Conservation (phyloP, 2,329 filamentous ascomycete genomes). For the Fusarium incarnatum region DNA sequence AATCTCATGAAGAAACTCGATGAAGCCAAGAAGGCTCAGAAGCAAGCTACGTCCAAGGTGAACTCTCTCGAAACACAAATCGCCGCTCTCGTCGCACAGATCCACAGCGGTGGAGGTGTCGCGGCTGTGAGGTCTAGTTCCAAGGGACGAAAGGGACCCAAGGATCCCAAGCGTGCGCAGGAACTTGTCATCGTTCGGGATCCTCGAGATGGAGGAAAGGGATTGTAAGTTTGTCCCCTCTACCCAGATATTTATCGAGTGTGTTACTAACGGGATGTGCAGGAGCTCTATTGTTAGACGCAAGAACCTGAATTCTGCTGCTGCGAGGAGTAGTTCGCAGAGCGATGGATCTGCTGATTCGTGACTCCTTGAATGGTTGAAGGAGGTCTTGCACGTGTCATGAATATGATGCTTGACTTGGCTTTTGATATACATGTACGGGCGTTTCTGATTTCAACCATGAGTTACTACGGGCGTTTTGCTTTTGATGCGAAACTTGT, state of each 20-base stretch:
- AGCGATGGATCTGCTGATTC: constrained; percentile 38
- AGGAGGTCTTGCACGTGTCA: constrained; percentile 4
- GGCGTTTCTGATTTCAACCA: neutral
- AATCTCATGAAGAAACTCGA: constrained; percentile 43
- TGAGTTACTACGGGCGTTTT: neutral
- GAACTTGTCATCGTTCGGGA: constrained; percentile 46
- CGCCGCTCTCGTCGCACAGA: constrained; percentile 38
- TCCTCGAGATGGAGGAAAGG: constrained; percentile 34
- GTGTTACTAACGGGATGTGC: neutral
- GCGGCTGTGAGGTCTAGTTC: constrained; percentile 21
- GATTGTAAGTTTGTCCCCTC: constrained; percentile 37
- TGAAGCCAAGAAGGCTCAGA: constrained; percentile 40
- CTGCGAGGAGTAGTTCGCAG: constrained; percentile 36
- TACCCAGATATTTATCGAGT: accelerated
- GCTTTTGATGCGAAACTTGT: neutral
- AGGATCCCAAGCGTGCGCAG: constrained; percentile 43
- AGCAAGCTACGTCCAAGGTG: constrained; percentile 37
- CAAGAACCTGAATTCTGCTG: constrained; percentile 31
- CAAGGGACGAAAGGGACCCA: constrained; percentile 35
- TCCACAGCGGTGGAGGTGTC: constrained; percentile 16
- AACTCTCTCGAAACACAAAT: constrained; percentile 37
- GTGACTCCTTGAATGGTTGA: constrained; percentile 14
- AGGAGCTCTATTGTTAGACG: constrained; percentile 37
- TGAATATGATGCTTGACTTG: constrained; percentile 11
- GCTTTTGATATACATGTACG: neutral